Evolutionary conservation across 352 stramenopile genomes (phyloP), one percentile per base, ranked within the genome.

Genomic region (Phytophthora citricola): DNA sequence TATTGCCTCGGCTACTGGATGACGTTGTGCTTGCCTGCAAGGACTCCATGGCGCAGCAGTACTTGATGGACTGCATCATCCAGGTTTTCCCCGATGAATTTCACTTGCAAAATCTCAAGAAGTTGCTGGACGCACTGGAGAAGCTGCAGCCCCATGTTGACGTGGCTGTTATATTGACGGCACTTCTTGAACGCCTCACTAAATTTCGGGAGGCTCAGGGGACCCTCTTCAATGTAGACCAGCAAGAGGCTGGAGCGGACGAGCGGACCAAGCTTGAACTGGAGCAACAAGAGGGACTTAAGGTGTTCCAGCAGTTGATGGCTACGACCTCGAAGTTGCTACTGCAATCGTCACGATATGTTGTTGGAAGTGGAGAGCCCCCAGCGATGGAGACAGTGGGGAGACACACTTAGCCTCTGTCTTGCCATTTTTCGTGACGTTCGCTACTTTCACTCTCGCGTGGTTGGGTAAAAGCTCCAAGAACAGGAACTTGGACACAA

Each of bases 1-100:
- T 99, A 52, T 65, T 99, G 14, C 95, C 97, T 11, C 72, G 78
- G 4, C 72, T 99, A 22, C 73, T 99, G n/a, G 34, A 76, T 17
- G 89, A 98, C 46, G 86, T 99, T 56, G 85, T 99, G 38, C 78
- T 98, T 20, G 89, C 81, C 29, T 99, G 94, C 74, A 96, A 97
- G 50, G 98, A 99, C 85, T 84, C 85, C 5, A 93, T 99, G 43
- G 93, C 97, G 2, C 98, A 99, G 76, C 86, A 97, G n/a, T 99
- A 99, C 64, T 68, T 99, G 24, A 91, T 99, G 78, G 97, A 99
- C 75, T 99, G 96, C 71, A 89, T 99, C 56, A 98, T 99, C 53
- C 96, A 99, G 43, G 87, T 94, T 12, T 99, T 99, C 63, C 97
- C 97, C 0, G 94, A 99, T 71, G 97, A 99, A 46, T 99, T 98